Evolutionary conservation across 257 asterid genomes (phyloP).

Genomic region (Osmanthus fragrans): DNA sequence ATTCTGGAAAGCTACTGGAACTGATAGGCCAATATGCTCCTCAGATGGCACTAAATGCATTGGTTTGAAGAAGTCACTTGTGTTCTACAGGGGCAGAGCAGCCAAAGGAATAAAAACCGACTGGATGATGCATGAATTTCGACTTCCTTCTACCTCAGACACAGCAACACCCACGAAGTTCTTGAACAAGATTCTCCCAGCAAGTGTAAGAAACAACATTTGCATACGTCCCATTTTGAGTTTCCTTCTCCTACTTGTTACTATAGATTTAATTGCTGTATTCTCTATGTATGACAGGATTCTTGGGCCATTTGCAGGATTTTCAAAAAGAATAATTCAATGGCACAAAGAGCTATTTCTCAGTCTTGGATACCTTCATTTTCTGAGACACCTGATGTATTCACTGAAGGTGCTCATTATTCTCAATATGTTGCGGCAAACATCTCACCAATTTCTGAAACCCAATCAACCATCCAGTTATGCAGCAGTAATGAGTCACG

Average conservation of each 20-base stretch:
- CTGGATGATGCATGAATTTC: slow-evolving; percentile 90
- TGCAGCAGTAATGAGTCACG: slow-evolving; percentile 21
- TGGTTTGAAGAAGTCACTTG: slow-evolving; percentile 69
- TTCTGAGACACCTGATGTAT: slow-evolving; percentile 41
- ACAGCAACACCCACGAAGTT: slow-evolving; percentile 34
- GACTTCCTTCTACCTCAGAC: slow-evolving; percentile 52
- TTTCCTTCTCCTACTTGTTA: not conserved
- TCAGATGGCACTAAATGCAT: slow-evolving; percentile 61
- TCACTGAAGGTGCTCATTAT: slow-evolving; percentile 25
- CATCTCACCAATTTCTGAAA: slow-evolving; percentile 22
- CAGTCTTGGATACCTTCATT: slow-evolving; percentile 48
- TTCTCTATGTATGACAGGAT: slow-evolving; percentile 38
- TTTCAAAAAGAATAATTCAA: slow-evolving; percentile 60
- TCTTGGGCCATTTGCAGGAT: slow-evolving; percentile 86
- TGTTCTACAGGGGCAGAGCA: slow-evolving; percentile 79
- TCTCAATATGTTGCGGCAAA: slow-evolving; percentile 30
- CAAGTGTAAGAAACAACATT: slow-evolving; percentile 39
- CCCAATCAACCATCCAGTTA: not conserved
- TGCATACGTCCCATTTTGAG: too few species aligned
- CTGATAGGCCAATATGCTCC: slow-evolving; percentile 74
- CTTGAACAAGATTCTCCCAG: slow-evolving; percentile 48
- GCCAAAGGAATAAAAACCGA: slow-evolving; percentile 76
- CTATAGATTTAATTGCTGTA: not conserved
- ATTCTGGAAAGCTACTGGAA: slow-evolving; percentile 83
- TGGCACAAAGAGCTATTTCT: slow-evolving; percentile 59